phyloP scores from a whole-genome alignment of 768 basidiomycete genomes.

The Lactifluus piperatus region DNA sequence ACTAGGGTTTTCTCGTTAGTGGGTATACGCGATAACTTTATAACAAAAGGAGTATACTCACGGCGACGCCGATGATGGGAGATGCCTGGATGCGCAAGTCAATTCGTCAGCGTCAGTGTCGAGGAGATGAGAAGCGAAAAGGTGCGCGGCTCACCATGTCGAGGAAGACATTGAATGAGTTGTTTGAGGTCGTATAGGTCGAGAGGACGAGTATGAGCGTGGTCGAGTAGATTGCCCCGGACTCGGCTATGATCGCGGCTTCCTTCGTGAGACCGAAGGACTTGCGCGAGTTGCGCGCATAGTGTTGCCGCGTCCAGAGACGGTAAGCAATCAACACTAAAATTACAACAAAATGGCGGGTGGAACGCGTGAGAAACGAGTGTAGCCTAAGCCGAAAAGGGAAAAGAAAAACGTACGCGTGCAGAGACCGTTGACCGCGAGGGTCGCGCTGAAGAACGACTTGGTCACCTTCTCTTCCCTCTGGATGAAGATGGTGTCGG shows the following conservation, averaged over 20 bases:
- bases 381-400: too few species aligned
- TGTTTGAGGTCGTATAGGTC: slow-evolving; percentile 9
- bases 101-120: too few species aligned
- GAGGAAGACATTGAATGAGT: slow-evolving; percentile 19
- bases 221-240: slow-evolving; percentile 14
- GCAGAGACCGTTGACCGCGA: slow-evolving; percentile 24
- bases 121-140: not conserved
- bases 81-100: slow-evolving; percentile 1
- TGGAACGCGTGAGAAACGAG: not conserved
- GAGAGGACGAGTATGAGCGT: slow-evolving; percentile 8
- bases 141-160: slow-evolving; percentile 7
- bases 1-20: not conserved
- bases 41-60: not conserved
- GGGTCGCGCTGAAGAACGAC: slow-evolving; percentile 23
- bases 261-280: slow-evolving; percentile 12
- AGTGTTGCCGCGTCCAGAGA: slow-evolving; percentile 23
- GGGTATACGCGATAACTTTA: not conserved
- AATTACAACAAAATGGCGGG: too few species aligned
- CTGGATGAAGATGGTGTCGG: slow-evolving; percentile 21
- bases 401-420: slow-evolving; percentile 20
- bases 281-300: slow-evolving; percentile 12
- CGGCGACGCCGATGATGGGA: slow-evolving; percentile 14
- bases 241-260: slow-evolving; percentile 12
- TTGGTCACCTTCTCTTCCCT: slow-evolving; percentile 21
- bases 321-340: slow-evolving; percentile 23